Percentiles rank a stretch among this genome's conserved stretches.
These are phyloP conservation scores for Seiridium cupressi DNA, from an alignment of 2,329 filamentous ascomycete species.

Conservation along the genomic window DNA sequence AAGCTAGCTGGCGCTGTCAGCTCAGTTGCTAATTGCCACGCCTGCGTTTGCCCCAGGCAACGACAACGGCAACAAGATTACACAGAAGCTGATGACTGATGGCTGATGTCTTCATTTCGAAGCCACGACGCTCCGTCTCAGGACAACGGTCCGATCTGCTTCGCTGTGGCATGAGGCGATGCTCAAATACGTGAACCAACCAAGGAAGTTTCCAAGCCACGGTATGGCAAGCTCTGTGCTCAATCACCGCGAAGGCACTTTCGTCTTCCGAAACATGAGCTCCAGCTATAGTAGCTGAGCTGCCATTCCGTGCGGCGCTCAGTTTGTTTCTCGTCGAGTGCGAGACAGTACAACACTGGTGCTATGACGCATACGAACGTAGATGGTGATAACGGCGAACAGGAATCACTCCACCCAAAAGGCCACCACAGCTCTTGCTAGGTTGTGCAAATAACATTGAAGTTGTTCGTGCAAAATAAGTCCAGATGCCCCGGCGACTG, in stretches of 20 bases:
- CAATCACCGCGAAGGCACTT: constrained; percentile 9
- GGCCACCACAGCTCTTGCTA: too few species aligned
- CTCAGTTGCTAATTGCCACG: background rate
- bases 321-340: constrained; percentile 10
- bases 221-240: constrained; percentile 13
- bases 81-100: background rate
- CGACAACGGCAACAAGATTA: background rate
- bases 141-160: constrained; percentile 5
- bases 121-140: background rate
- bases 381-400: background rate
- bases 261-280: constrained; percentile 21
- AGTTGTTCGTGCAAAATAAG: too few species aligned
- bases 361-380: background rate
- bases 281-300: constrained; percentile 8
- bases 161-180: background rate
- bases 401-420: background rate
- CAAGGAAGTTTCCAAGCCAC: constrained; percentile 13
- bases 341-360: background rate
- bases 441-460: too few species aligned
- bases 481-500: too few species aligned
- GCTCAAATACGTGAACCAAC: constrained; percentile 4
- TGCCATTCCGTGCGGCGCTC: constrained; percentile 9
- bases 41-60: background rate
- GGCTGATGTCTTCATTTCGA: too few species aligned
- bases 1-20: too few species aligned